Conservation (phyloP, 2,329 filamentous ascomycete species). For the Trichophyton mentagrophytes region DNA sequence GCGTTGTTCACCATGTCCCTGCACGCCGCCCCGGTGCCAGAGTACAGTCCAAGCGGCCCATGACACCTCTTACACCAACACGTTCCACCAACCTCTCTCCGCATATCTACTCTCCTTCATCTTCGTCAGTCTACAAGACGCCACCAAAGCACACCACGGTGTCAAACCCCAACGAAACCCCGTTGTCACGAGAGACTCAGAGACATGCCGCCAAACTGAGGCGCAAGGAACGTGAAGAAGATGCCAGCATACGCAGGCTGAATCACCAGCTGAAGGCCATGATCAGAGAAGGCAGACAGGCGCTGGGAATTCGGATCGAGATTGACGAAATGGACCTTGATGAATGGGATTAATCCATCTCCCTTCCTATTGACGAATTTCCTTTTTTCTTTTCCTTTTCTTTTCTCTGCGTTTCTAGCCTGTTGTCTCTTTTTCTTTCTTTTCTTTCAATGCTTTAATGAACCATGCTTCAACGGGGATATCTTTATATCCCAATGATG, state of each 20-base stretch:
- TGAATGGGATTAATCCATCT: slow-evolving; percentile 19
- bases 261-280: slow-evolving; percentile 70
- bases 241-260: slow-evolving; percentile 65
- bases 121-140: slow-evolving; percentile 13
- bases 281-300: slow-evolving; percentile 79
- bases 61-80: slow-evolving; percentile 11
- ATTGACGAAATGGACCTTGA: slow-evolving; percentile 35
- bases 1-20: slow-evolving; percentile 7
- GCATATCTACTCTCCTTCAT: background rate
- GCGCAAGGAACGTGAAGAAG: slow-evolving; percentile 62
- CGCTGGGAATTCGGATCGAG: slow-evolving; percentile 62
- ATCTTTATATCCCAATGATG: background rate
- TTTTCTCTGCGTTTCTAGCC: background rate
- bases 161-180: slow-evolving; percentile 21
- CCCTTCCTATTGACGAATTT: background rate
- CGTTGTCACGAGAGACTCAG: slow-evolving; percentile 49
- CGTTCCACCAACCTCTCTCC: slow-evolving; percentile 6
- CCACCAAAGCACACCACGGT: slow-evolving; percentile 17
- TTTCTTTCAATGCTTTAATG: background rate
- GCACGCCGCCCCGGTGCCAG: slow-evolving; percentile 6
- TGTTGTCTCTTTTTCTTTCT: background rate
- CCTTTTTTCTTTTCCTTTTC: background rate
- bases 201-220: slow-evolving; percentile 58
- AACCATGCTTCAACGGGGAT: background rate
- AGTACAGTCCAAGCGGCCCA: slow-evolving; percentile 8